Conservation (phyloP, 1,284 basidiomycete genomes). For the Rugosomyces carneus region DNA sequence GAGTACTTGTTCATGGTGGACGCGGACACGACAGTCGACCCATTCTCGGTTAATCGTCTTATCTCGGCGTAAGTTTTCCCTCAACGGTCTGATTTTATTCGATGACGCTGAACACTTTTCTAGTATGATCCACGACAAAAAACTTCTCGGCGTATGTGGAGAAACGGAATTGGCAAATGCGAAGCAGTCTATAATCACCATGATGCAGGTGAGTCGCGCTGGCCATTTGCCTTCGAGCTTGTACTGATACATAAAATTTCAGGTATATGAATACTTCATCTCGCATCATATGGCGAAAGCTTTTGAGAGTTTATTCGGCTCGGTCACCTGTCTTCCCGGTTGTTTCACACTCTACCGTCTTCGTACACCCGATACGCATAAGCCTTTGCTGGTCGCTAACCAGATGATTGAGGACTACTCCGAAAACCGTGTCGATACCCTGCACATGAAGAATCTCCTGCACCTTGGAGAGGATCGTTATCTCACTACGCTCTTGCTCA, state of each 20-base stretch:
- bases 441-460: constrained; percentile 96
- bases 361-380: constrained; percentile 88
- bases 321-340: constrained; percentile 96
- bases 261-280: constrained; percentile 98
- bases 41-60: constrained; percentile 81
- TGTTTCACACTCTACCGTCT: constrained; percentile 96
- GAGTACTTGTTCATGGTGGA: constrained; percentile 97
- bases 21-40: constrained; percentile 92
- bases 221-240: not conserved
- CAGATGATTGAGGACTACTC: constrained; percentile 90
- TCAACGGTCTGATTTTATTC: not conserved
- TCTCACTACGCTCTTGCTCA: constrained; percentile 90
- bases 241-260: not conserved
- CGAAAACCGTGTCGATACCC: constrained; percentile 93
- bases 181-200: constrained; percentile 91
- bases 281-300: constrained; percentile 98
- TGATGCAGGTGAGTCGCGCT: constrained; percentile 77
- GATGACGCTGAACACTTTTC: constrained; percentile 3
- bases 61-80: constrained; percentile 74
- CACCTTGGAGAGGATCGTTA: constrained; percentile 99
- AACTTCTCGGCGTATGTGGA: constrained; percentile 88
- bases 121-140: constrained; percentile 91
- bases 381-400: constrained; percentile 85
- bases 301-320: constrained; percentile 95
- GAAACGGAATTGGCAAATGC: constrained; percentile 89